Evolutionary conservation across 1,284 basidiomycete species (phyloP).

Genomic region (Butyriboletus appendiculatus): DNA sequence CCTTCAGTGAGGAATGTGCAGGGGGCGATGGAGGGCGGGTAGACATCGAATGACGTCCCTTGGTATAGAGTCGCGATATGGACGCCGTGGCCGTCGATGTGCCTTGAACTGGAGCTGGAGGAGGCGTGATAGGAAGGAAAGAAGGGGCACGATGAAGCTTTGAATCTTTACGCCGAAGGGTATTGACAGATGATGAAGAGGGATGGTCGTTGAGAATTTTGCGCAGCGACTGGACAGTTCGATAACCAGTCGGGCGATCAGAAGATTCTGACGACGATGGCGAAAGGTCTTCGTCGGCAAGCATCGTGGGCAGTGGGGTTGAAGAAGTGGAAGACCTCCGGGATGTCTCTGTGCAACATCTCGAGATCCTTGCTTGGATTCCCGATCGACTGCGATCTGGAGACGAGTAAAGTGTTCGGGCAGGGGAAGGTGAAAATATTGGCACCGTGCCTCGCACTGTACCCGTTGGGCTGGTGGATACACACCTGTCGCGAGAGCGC

Average conservation of each 20-base stretch:
- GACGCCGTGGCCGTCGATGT: conserved; percentile 74
- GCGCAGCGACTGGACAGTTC: conserved; percentile 63
- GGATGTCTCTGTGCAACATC: conserved; percentile 42
- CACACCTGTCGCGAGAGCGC: conserved; percentile 21
- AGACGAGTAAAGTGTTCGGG: conserved; percentile 9
- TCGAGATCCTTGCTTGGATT: conserved; percentile 12
- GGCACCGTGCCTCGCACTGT: conserved; percentile 12
- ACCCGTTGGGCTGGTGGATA: conserved; percentile 24
- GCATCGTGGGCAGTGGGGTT: conserved; percentile 46
- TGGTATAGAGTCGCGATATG: conserved; percentile 72
- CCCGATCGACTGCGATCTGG: conserved; percentile 13
- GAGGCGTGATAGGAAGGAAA: conserved; percentile 46
- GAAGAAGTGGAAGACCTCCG: conserved; percentile 28
- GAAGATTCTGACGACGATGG: conserved; percentile 46
- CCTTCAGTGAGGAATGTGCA: conserved; percentile 53
- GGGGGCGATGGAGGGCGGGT: conserved; percentile 56
- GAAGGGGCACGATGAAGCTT: conserved; percentile 18
- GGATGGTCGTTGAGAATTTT: conserved; percentile 67
- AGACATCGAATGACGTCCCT: conserved; percentile 60
- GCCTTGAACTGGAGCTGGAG: conserved; percentile 50
- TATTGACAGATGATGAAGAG: conserved; percentile 25
- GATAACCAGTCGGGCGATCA: conserved; percentile 51
- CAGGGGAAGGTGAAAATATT: conserved; percentile 14
- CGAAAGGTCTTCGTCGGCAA: conserved; percentile 56
- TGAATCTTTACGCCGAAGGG: conserved; percentile 13